Base-by-base conservation (phyloP, 176 grass and related monocot genomes). In the Thalia dealbata region DNA sequence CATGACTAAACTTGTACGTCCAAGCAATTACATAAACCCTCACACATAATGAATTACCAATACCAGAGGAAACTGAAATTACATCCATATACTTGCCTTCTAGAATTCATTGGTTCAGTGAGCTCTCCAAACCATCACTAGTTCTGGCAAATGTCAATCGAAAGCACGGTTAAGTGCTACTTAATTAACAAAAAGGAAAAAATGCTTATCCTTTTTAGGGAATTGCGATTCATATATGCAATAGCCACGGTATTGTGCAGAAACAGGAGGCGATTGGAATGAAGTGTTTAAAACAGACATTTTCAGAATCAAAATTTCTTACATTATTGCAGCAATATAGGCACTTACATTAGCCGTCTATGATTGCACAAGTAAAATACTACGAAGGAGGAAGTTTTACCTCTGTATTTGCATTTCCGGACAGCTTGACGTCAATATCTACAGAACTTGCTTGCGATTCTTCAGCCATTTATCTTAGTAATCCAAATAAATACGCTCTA, bases 401-500 rank as follows among this genome's bases (percentile, higher is more conserved):
- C 21, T 6, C 32, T n/a, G 32, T 68, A 44, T 68, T 43, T 3
- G 21, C 65, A 18, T 22, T 68, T 68, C 19, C 65, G 9, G 65
- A 68, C 35, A 68, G 19, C 65, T 68, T 68, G 19, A 44, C 65
- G 42, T 68, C 65, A 44, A 43, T 43, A 32, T 68, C 38, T 11
- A 2, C 32, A 0, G 38, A 43, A 23, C 35, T 68, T 43, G 10
- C 38, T 68, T 68, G 35, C 35, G 6, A 44, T 0, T 22, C 65
- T 68, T 68, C 65, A 13, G 65, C 65, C 65, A 68, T 68, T 68
- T 44, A 68, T 68, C 65, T 43, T 43, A 6, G 35, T 45, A 22
- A 14, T 68, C 32, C 65, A 19, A 42, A 6, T 3, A 68, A 68
- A 19, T 44, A 22, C 19, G 22, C 18, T 3, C 15, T 41, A n/a